Evolutionary conservation across 2,329 filamentous ascomycete genomes (phyloP).

Genomic region (Fusarium temperatum): DNA sequence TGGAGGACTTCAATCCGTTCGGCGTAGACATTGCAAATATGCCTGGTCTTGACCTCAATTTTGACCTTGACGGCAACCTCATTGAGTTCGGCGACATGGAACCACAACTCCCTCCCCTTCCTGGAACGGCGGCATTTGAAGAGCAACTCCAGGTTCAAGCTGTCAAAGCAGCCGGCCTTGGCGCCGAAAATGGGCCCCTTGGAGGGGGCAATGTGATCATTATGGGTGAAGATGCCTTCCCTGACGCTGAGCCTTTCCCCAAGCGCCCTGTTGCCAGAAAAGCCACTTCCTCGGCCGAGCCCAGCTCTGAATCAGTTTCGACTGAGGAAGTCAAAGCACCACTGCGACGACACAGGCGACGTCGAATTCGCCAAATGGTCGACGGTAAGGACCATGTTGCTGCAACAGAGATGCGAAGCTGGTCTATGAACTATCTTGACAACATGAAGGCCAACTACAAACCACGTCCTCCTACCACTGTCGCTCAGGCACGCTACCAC

Average conservation of each 20-base stretch:
- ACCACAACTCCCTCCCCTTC: constrained; percentile 55
- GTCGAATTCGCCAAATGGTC: constrained; percentile 42
- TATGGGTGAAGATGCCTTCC: constrained; percentile 50
- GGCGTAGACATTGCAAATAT: constrained; percentile 51
- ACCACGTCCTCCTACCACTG: constrained; percentile 37
- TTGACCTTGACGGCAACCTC: constrained; percentile 62
- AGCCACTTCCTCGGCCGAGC: constrained; percentile 14
- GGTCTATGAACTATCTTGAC: constrained; percentile 54
- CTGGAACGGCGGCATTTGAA: constrained; percentile 26
- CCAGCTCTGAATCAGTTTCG: constrained; percentile 38
- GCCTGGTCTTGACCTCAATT: constrained; percentile 56
- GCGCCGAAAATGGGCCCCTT: constrained; percentile 1
- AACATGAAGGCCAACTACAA: constrained; percentile 63
- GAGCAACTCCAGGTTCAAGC: constrained; percentile 8
- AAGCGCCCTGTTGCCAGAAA: constrained; percentile 32
- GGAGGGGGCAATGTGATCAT: constrained; percentile 49
- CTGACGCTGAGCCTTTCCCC: constrained; percentile 50
- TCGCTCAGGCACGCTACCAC: constrained; percentile 52
- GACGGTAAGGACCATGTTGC: constrained; percentile 49
- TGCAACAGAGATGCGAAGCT: constrained; percentile 49
- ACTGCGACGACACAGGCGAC: constrained; percentile 37
- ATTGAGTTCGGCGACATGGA: constrained; percentile 51
- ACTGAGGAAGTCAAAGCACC: constrained; percentile 31
- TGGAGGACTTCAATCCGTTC: constrained; percentile 46
- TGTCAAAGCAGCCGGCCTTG: constrained; percentile 13